Base-by-base conservation (phyloP, 495 filamentous ascomycete species). In the Halenospora varia region DNA sequence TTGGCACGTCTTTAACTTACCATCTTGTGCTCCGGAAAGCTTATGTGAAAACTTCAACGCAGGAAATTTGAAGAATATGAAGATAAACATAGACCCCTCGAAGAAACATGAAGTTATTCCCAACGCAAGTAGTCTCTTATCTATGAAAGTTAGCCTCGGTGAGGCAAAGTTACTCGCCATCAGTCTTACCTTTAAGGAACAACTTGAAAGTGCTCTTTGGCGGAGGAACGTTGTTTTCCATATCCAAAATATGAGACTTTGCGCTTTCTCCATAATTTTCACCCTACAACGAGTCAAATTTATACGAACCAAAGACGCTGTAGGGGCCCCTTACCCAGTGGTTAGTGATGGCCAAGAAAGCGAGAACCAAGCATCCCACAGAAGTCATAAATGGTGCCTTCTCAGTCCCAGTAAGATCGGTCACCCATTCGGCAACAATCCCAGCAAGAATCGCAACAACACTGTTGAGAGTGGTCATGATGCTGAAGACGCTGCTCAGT, bases 1-100 rank as follows among this genome's bases (percentile, higher is more conserved):
- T n/a, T n/a, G n/a, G n/a, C n/a, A n/a, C n/a, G n/a, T n/a, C n/a
- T n/a, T n/a, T n/a, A n/a, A n/a, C n/a, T 19, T 22, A 54, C 57
- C 55, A 42, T 54, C 25, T 44, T 25, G 51, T 2, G 8, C 2
- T 25, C 56, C 56, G 6, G 65, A 18, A 9, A 69, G 57, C 13
- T 64, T 50, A 49, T 70, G 68, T 22, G 71, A 70, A 0, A 74
- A 68, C 25, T 73, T 71, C 6, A 83, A 69, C 11, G 73, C 71
- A 2, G 80, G 78, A 10, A 76, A 69, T 76, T 78, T 80, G 65
- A 82, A 79, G 69, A 83, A 82, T 29, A 83, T 76, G 54, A 80
- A 83, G 15, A 83, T 73, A 63, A 82, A 83, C 77, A 83, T 82
- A 2, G 78, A 79, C 8, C 79, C 77, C 57, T 84, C 79, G 61